Percentiles rank a stretch among this genome's conserved stretches.
phyloP scores from a whole-genome alignment of 495 filamentous ascomycete species.

The Entonaema liquescens region DNA sequence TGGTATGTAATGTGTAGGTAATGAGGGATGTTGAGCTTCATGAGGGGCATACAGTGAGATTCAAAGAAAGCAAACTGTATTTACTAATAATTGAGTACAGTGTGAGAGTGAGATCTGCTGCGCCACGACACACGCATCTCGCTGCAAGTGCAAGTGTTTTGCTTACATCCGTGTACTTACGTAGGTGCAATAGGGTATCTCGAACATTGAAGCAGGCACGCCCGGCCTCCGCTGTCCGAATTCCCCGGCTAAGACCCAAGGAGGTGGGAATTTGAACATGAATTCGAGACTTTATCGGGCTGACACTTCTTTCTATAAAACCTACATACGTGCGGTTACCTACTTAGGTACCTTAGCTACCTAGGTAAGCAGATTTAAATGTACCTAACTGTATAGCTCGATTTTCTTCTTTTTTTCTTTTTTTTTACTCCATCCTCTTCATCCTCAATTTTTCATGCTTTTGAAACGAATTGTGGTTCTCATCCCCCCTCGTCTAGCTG shows the following conservation, averaged over 20 bases:
- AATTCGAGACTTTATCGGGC: background rate
- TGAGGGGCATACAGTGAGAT: too few species aligned
- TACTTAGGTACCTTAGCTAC: too few species aligned
- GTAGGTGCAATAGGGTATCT: too few species aligned
- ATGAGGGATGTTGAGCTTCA: too few species aligned
- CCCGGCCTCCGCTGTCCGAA: constrained; percentile 18
- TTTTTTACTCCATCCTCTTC: background rate
- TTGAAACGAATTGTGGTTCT: background rate
- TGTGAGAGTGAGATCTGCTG: background rate
- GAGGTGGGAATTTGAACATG: background rate
- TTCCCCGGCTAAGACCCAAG: constrained; percentile 5
- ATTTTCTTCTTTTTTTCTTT: background rate
- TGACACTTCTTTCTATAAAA: background rate
- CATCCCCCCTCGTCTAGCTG: background rate
- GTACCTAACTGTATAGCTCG: background rate
- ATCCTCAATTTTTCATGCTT: background rate
- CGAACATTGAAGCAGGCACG: background rate
- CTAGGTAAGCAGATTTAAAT: too few species aligned
- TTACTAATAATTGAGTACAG: background rate
- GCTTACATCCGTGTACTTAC: too few species aligned
- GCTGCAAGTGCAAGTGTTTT: background rate
- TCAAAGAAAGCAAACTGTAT: too few species aligned
- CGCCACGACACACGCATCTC: background rate
- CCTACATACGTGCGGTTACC: too few species aligned
- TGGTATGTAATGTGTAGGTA: too few species aligned